Evolutionary conservation across 202 grass and related monocot species (phyloP).

Genomic region (Saccharum hybrid): DNA sequence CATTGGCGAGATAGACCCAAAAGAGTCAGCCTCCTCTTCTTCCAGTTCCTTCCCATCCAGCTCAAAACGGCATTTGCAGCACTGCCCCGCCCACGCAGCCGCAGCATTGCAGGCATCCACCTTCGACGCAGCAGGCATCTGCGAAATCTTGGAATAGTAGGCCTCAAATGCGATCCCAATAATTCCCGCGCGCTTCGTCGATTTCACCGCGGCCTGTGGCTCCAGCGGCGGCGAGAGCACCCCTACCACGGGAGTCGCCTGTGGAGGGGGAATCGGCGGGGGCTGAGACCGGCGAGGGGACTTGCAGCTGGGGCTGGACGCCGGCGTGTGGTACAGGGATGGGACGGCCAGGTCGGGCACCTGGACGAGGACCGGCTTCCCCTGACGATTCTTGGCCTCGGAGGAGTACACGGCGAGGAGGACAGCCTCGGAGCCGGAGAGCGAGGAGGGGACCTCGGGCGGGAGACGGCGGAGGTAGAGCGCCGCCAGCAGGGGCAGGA

Average conservation of each 20-base stretch:
- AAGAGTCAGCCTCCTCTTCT: constrained; percentile 44
- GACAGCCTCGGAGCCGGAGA: constrained; percentile 92
- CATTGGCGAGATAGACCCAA: constrained; percentile 49
- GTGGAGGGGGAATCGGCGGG: constrained; percentile 41
- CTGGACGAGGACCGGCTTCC: constrained; percentile 81
- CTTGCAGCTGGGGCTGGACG: constrained; percentile 48
- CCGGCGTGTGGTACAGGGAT: constrained; percentile 83
- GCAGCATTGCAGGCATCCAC: constrained; percentile 80
- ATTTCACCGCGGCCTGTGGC: constrained; percentile 85
- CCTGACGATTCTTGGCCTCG: constrained; percentile 78
- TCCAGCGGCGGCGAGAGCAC: constrained; percentile 86
- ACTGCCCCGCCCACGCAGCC: constrained; percentile 77
- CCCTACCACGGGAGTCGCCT: constrained; percentile 55
- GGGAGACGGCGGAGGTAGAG: constrained; percentile 83
- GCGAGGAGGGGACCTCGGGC: constrained; percentile 52
- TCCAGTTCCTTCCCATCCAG: constrained; percentile 58
- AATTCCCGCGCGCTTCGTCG: constrained; percentile 85
- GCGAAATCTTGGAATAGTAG: constrained; percentile 79
- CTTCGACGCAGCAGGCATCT: constrained; percentile 84
- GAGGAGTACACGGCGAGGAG: constrained; percentile 90
- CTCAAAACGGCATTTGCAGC: constrained; percentile 83
- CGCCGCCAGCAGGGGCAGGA: constrained; percentile 81
- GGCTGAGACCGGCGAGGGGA: constrained; percentile 58
- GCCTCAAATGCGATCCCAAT: constrained; percentile 80
- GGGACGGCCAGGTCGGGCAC: constrained; percentile 84